Base-by-base conservation (phyloP, 169 alveolate species). In the Miamiensis avidus region DNA sequence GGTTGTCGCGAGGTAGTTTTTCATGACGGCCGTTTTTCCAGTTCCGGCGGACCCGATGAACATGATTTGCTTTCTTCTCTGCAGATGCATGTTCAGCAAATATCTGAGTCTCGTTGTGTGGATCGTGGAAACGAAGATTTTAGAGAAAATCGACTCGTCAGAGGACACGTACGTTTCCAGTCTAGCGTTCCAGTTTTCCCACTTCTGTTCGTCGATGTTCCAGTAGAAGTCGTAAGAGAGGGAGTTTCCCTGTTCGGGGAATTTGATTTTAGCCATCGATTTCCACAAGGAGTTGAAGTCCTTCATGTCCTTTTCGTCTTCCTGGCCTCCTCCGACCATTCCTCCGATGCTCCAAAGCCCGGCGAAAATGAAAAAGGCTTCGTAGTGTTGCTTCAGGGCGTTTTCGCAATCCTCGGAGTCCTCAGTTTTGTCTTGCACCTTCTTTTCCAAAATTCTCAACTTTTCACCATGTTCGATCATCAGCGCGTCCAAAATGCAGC, bases 301-400 rank as follows among this genome's bases (percentile, higher is more conserved):
- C 29, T 82, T 75, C 88, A 90, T 89, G 34, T 30, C 91, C 82
- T 95, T 96, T 76, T 97, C 99, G 76, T 98, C 99, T 74, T 85
- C 89, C 74, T 85, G 28, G 11, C 89, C 89, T 29, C 89, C 89
- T 34, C 96, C 97, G 29, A 97, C 95, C 75, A 98, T 92, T 34
- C 98, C 98, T 84, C 99, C 98, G 65, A 98, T 94, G 4, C 98
- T 96, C 99, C 99, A 98, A 98, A 97, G 97, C 83, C 97, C 95
- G 33, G 99, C 97, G 74, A 92, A 96, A 82, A 97, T 89, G 91
- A 97, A 98, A 94, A 94, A 97, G 65, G 98, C 98, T 89, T 98
- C 99, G 87, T 96, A 97, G 76, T 96, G 95, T 82, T 94, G 89
- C 88, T 98, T 98, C 76, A 96, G 94, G 72, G 96, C 98, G 31